Conservation (phyloP, 345 rosid genomes). For the Linum lewisii region DNA sequence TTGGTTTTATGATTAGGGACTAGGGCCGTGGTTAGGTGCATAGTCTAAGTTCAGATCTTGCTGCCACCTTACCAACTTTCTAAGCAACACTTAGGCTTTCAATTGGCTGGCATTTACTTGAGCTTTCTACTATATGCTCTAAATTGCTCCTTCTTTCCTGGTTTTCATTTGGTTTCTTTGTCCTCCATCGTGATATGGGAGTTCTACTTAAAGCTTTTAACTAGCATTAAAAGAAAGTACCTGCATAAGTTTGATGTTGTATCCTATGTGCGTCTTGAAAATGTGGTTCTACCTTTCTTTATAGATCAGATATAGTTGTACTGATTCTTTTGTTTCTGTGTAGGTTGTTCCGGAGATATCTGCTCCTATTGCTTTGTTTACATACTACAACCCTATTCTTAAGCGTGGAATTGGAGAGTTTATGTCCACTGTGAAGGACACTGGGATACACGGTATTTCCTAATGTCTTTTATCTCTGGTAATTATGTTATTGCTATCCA, state of each 20-base stretch:
- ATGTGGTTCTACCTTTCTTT: too few relatives aligned
- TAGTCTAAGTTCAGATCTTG: too few relatives aligned
- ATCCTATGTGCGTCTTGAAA: too few relatives aligned
- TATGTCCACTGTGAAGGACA: not conserved
- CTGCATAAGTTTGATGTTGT: not conserved
- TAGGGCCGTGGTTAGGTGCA: too few relatives aligned
- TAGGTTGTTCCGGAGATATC: not conserved
- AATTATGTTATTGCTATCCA: not conserved
- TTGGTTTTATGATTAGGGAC: too few relatives aligned
- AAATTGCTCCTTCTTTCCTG: not conserved
- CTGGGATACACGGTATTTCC: not conserved
- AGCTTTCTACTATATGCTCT: not conserved
- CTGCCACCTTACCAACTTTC: too few relatives aligned
- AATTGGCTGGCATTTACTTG: not conserved
- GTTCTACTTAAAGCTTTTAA: not conserved
- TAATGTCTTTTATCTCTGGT: not conserved
- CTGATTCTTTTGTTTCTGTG: not conserved
- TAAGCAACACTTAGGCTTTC: too few relatives aligned
- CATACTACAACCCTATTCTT: conserved; percentile 2
- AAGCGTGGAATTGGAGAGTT: conserved; percentile 4
- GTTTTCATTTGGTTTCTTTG: not conserved
- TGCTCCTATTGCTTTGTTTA: conserved; percentile 2
- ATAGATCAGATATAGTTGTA: too few relatives aligned
- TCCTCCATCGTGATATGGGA: not conserved
- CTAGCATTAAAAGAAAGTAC: not conserved